Evolutionary conservation across 2,329 filamentous ascomycete genomes (phyloP), one percentile per base, ranked within the genome.

Genomic region (Orbilia ellipsospora): DNA sequence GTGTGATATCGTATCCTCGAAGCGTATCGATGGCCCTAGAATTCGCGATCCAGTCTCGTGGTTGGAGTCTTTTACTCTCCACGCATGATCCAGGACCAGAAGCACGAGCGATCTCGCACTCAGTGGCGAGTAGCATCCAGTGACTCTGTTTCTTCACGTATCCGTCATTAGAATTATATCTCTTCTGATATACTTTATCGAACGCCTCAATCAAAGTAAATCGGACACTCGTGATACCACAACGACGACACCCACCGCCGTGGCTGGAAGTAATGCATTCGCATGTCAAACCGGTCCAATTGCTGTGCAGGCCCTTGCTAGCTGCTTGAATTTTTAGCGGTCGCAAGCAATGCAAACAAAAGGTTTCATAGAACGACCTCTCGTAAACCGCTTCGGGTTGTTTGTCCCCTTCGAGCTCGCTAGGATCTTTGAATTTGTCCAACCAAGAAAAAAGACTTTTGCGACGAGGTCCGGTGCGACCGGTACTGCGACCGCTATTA

Each of bases 381-480:
- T 75, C 72, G 45, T 69, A 69, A 15, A 75, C 48, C 1, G 57
- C 63, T 7, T 74, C 70, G n/a, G 70, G 70, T 56, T 74, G 63
- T 26, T 69, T 75, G 13, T 52, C 59, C 13, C 16, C 70, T 48
- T 74, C 70, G 8, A 74, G 36, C 20, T 74, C 70, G 16, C 59
- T 63, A 15, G 64, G 51, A 16, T 74, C 70, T 52, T 74, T 74
- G 15, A 74, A 74, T 20, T 62, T 67, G 48, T 74, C 70, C 31
- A 74, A 56, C 70, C 70, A 74, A 5, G 70, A 74, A 48, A 74
- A 74, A 13, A 74, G 48, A 64, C 70, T 74, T 45, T 74, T 74
- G 20, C 70, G 56, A 7, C 59, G 63, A 51, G 63, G 51, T 16
- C 51, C 40, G 31, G 6, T 36, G 31, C 31, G 31, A n/a, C 66